These are phyloP conservation scores for Bidens hawaiensis DNA, from an alignment of 140 eudicot species.

Conservation along the genomic window DNA sequence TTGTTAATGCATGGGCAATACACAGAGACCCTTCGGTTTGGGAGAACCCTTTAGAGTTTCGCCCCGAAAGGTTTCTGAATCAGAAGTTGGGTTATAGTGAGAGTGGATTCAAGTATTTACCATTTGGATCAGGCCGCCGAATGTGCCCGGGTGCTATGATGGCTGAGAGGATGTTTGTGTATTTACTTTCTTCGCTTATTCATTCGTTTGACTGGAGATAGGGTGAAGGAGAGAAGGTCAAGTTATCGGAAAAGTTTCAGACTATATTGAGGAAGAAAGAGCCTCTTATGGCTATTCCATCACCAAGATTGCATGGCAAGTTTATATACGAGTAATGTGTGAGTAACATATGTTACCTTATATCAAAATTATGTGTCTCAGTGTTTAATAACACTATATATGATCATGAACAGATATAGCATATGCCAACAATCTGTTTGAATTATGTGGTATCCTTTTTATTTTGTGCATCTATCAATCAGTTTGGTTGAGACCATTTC, in stretches of 20 bases:
- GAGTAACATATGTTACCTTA: not conserved
- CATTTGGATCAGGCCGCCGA: slow-evolving; percentile 55
- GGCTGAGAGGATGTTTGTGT: slow-evolving; percentile 45
- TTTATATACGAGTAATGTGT: not conserved
- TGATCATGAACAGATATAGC: too few relatives aligned
- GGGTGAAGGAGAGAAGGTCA: slow-evolving; percentile 15
- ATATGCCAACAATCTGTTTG: too few relatives aligned
- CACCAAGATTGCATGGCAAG: slow-evolving; percentile 12
- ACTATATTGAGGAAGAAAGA: slow-evolving; percentile 33
- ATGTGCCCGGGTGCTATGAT: slow-evolving; percentile 38
- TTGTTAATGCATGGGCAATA: slow-evolving; percentile 38
- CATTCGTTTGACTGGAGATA: slow-evolving; percentile 43
- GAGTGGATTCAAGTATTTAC: slow-evolving; percentile 28
- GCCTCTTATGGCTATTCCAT: slow-evolving; percentile 28
- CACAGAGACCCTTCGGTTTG: slow-evolving; percentile 42
- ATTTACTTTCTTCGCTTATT: slow-evolving; percentile 35
- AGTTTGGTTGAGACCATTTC: too few relatives aligned
- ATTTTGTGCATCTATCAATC: too few relatives aligned
- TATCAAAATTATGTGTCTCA: not conserved
- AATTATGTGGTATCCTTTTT: too few relatives aligned
- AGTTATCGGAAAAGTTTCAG: slow-evolving; percentile 38
- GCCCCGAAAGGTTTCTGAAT: slow-evolving; percentile 47
- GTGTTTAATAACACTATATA: too few relatives aligned
- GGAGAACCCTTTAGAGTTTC: slow-evolving; percentile 35
- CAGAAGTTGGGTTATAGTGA: slow-evolving; percentile 35